Evolutionary conservation across 306 rosid genomes (phyloP).

Genomic region (Cicer arietinum): DNA sequence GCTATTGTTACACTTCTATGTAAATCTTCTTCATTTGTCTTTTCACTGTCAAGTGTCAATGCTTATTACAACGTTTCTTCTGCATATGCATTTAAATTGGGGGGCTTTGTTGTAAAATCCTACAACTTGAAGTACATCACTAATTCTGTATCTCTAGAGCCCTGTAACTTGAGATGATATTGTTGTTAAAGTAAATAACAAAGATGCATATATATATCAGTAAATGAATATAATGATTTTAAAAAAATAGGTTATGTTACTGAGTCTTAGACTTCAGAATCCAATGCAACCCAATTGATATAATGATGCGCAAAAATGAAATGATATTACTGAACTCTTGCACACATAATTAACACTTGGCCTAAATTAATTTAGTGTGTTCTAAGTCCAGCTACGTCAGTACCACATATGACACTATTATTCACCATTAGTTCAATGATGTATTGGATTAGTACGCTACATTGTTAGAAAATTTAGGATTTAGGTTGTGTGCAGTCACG

Average conservation of each 20-base stretch:
- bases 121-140: conserved; percentile 82
- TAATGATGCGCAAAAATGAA: not conserved
- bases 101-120: conserved; percentile 83
- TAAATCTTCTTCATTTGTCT: conserved; percentile 81
- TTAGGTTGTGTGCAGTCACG: too few relatives aligned
- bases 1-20: conserved; percentile 70
- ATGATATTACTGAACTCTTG: not conserved
- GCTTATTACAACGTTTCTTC: conserved; percentile 87
- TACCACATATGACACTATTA: too few relatives aligned
- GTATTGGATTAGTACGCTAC: too few relatives aligned
- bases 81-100: conserved; percentile 81
- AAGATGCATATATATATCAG: not conserved
- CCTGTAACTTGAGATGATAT: conserved; percentile 47
- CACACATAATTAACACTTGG: too few relatives aligned
- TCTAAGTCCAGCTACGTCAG: too few relatives aligned
- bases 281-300: too few relatives aligned
- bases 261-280: too few relatives aligned
- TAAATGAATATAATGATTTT: too few relatives aligned
- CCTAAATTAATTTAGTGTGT: too few relatives aligned
- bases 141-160: conserved; percentile 75
- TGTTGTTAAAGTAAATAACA: not conserved
- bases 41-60: conserved; percentile 85
- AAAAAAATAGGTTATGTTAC: too few relatives aligned
- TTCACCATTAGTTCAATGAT: too few relatives aligned
- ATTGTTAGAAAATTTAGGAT: too few relatives aligned